A percentile compares a stretch with the other conserved stretches of the same genome.
phyloP scores from a whole-genome alignment of 1,139 yeast genomes.

The Sugiyamaella paludigena region DNA sequence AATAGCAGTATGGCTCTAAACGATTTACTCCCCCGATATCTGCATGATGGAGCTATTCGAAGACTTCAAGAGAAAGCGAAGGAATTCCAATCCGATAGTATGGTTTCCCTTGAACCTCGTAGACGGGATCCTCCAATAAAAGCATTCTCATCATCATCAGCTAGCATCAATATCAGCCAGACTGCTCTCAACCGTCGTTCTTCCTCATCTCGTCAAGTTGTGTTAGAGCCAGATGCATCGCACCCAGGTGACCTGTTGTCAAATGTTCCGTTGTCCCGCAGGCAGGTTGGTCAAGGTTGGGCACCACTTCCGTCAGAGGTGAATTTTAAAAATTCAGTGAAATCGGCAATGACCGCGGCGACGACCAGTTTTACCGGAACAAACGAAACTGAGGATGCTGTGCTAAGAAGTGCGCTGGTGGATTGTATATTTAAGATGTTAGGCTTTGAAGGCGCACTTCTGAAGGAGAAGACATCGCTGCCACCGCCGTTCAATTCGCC shows the following conservation, averaged over 20 bases:
- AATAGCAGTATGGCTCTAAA: conserved; percentile 46
- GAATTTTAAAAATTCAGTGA: conserved; percentile 12
- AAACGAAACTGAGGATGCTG: conserved; percentile 75
- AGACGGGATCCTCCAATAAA: not conserved
- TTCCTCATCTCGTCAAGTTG: conserved; percentile 56
- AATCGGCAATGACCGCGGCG: not conserved
- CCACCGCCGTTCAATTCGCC: conserved; percentile 3
- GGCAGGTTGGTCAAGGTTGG: conserved; percentile 25
- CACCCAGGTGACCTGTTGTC: conserved; percentile 86
- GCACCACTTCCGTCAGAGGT: conserved; percentile 15
- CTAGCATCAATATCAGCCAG: conserved; percentile 8
- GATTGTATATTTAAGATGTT: conserved; percentile 72
- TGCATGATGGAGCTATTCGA: conserved; percentile 56
- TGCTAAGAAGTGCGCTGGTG: conserved; percentile 65
- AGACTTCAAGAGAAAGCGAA: conserved; percentile 33
- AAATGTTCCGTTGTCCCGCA: conserved; percentile 72
- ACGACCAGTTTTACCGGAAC: conserved; percentile 50
- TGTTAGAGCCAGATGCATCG: conserved; percentile 56
- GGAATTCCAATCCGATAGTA: conserved; percentile 9
- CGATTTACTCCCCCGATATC: conserved; percentile 59
- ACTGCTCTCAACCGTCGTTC: not conserved
- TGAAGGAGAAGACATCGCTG: conserved; percentile 7
- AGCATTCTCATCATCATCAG: too few relatives aligned
- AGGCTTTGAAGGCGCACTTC: conserved; percentile 49
- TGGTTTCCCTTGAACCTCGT: conserved; percentile 13